Conservation (phyloP, 1,284 basidiomycete species). For the Tetrapyrgos nigripes region DNA sequence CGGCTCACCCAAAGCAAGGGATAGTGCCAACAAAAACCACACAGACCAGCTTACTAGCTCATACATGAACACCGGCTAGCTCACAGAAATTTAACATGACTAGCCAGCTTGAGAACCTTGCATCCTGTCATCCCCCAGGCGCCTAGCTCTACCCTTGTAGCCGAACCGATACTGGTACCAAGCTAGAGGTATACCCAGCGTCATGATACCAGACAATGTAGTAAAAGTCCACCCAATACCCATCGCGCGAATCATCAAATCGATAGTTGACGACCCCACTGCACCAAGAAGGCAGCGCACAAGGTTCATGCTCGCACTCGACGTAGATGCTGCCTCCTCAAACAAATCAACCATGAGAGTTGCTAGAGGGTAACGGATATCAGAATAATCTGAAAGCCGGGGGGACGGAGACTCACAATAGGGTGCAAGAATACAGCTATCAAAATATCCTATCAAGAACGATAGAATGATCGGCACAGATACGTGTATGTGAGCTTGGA, state of each 20-base stretch:
- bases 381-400: neutral
- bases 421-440: neutral
- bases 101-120: too few relatives aligned
- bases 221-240: neutral
- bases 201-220: neutral
- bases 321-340: neutral
- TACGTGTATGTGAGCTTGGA: neutral
- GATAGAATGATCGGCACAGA: constrained; percentile 1
- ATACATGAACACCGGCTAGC: too few relatives aligned
- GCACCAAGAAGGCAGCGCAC: neutral
- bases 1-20: too few relatives aligned
- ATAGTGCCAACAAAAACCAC: too few relatives aligned
- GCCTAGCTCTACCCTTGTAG: too few relatives aligned
- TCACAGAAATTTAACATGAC: too few relatives aligned
- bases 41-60: too few relatives aligned
- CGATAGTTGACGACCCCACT: neutral
- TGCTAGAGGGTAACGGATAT: neutral
- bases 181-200: neutral
- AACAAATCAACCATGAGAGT: constrained; percentile 8
- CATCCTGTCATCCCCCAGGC: too few relatives aligned
- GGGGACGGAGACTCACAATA: neutral
- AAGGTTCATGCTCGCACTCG: neutral
- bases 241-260: neutral
- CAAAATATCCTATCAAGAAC: constrained; percentile 9
- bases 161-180: neutral